Conservation (phyloP, 257 asterid species). For the Rehmannia glutinosa region DNA sequence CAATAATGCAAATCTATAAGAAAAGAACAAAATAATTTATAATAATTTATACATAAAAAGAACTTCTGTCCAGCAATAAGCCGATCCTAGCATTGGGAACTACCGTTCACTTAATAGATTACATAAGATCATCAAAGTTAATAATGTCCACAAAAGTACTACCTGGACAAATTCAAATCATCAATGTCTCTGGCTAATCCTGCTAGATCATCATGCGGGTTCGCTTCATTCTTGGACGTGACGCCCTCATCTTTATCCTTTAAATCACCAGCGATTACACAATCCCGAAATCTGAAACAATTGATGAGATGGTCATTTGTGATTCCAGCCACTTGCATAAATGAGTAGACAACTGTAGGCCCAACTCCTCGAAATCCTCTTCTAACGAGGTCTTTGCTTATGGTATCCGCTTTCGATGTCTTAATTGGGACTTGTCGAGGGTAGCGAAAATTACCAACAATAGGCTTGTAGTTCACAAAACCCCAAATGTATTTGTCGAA, state of each 20-base stretch:
- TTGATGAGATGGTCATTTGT: constrained; percentile 89
- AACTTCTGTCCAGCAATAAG: too few species aligned
- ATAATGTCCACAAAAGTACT: constrained; percentile 20
- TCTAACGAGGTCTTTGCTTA: constrained; percentile 87
- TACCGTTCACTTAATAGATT: constrained; percentile 23
- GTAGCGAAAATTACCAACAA: constrained; percentile 68
- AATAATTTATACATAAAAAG: constrained; percentile 45
- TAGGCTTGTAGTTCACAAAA: constrained; percentile 77
- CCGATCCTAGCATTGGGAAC: constrained; percentile 27
- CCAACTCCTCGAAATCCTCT: constrained; percentile 98
- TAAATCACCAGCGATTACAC: constrained; percentile 38
- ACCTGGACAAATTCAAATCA: constrained; percentile 55
- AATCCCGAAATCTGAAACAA: constrained; percentile 79
- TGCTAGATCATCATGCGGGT: constrained; percentile 34
- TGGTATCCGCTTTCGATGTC: constrained; percentile 87
- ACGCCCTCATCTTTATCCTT: constrained; percentile 33
- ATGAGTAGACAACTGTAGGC: constrained; percentile 91
- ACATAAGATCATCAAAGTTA: constrained; percentile 31
- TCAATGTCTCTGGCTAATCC: constrained; percentile 52
- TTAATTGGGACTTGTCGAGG: constrained; percentile 86
- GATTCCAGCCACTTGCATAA: constrained; percentile 91
- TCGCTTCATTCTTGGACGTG: constrained; percentile 27
- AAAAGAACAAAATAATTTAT: constrained; percentile 25
- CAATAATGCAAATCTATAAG: constrained; percentile 22
- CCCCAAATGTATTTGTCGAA: constrained; percentile 89